Evolutionary conservation across 2,329 filamentous ascomycete genomes (phyloP).

Genomic region (Xylariaceae sp.): DNA sequence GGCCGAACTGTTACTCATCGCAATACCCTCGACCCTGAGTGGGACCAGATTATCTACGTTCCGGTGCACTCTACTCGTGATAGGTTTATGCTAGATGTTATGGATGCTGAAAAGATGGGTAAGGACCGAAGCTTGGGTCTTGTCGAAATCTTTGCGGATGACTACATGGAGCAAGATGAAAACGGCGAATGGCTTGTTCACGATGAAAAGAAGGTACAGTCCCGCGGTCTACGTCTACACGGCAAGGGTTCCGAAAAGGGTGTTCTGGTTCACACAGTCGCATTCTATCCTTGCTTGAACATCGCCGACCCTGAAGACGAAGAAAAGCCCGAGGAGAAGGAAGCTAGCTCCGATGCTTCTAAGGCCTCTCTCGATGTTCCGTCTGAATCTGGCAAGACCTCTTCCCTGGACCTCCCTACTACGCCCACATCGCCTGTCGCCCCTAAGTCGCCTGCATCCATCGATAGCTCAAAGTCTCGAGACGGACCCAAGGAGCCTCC

Average conservation of each 20-base stretch:
- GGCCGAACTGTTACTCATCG: slow-evolving; percentile 90
- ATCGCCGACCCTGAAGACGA: slow-evolving; percentile 87
- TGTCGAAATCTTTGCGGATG: slow-evolving; percentile 68
- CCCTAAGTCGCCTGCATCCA: slow-evolving; percentile 39
- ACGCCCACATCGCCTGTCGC: slow-evolving; percentile 37
- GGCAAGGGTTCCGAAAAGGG: slow-evolving; percentile 73
- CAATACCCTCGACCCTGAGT: slow-evolving; percentile 92
- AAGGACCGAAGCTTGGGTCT: slow-evolving; percentile 85
- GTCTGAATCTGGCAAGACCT: slow-evolving; percentile 42
- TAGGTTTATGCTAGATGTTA: slow-evolving; percentile 82
- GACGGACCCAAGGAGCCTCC: slow-evolving; percentile 54
- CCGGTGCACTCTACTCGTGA: slow-evolving; percentile 82
- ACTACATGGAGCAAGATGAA: slow-evolving; percentile 74
- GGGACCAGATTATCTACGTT: slow-evolving; percentile 92
- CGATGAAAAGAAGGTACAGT: slow-evolving; percentile 64
- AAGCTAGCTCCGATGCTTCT: slow-evolving; percentile 24
- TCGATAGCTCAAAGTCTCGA: slow-evolving; percentile 41
- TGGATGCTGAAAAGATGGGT: slow-evolving; percentile 91
- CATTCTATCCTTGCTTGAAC: slow-evolving; percentile 87
- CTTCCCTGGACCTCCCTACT: slow-evolving; percentile 31
- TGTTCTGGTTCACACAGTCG: slow-evolving; percentile 69
- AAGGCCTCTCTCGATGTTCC: slow-evolving; percentile 32
- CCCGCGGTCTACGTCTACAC: slow-evolving; percentile 67
- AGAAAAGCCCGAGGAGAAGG: slow-evolving; percentile 44
- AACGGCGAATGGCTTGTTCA: slow-evolving; percentile 75